Base-by-base conservation (phyloP, 2,329 filamentous ascomycete genomes). In the Cladosporium sp. region DNA sequence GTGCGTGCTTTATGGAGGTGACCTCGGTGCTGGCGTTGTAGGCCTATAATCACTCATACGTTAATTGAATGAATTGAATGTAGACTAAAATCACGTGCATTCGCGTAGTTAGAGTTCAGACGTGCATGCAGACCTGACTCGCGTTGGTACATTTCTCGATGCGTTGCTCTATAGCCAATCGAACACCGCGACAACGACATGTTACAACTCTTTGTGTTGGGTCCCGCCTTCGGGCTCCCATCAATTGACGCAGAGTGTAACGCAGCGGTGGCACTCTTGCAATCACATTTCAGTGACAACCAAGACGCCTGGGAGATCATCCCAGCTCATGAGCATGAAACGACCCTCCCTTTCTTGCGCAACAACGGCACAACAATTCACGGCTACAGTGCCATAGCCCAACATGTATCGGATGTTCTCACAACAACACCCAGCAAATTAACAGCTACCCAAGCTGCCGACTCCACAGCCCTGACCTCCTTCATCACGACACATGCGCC, bases 181-280 rank as follows among this genome's bases (percentile, higher is more conserved):
- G 29, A 10, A 31, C 29, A 31, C 46, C 56, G 35, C 23, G 29
- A 59, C 55, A 40, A 37, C 33, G n/a, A 46, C 44, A 65, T 65
- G 63, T 21, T 65, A 60, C 56, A 65, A 80, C 86, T 99, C 67
- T 91, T 97, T 79, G 86, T 97, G 74, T 96, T 93, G 90, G 93
- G 93, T 59, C 89, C 92, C 64, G 93, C 91, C 49, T 96, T 97
- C 77, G 89, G 88, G 49, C 86, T 97, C 53, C 89, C 94, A 16
- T 98, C 95, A 52, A 90, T 98, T 73, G 93, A 98, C 74, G 84
- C 94, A 55, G 91, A 96, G 81, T 98, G 93, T 76, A 86, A 96
- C 67, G 93, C 93, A 31, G 84, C 90, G 52, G 88, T 97, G 70
- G 88, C 91, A 62, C 93, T 93, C 76, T 83, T 96, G 65, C 85